Percentiles rank a stretch among this genome's conserved stretches.
Conservation (phyloP, 257 asterid genomes). For the Nicotiana tabacum region DNA sequence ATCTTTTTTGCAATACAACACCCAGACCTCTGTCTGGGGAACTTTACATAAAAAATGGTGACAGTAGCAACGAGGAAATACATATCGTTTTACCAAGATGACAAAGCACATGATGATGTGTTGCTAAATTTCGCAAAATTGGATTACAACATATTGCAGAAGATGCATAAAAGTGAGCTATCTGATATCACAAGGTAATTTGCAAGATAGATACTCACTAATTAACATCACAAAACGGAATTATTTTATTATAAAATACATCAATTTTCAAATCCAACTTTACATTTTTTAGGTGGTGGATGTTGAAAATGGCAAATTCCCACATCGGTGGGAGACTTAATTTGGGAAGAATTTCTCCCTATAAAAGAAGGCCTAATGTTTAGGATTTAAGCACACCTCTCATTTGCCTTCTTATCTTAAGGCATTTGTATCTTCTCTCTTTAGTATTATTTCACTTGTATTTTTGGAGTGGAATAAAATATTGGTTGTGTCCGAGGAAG, state of each 20-base stretch:
- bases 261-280: not conserved
- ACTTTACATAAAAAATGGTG: not conserved
- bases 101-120: not conserved
- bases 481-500: too few relatives aligned
- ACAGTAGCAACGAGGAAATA: conserved; percentile 19
- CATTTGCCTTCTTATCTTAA: too few relatives aligned
- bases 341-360: too few relatives aligned
- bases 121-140: conserved; percentile 23
- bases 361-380: too few relatives aligned
- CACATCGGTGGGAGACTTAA: too few relatives aligned
- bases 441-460: too few relatives aligned
- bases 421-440: too few relatives aligned
- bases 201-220: not conserved
- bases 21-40: not conserved
- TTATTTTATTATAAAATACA: not conserved
- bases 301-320: too few relatives aligned
- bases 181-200: conserved; percentile 4
- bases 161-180: conserved; percentile 21
- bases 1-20: conserved; percentile 14
- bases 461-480: too few relatives aligned
- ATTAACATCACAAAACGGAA: not conserved
- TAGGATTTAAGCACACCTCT: too few relatives aligned
- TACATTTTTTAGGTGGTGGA: conserved; percentile 28
- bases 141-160: conserved; percentile 29
- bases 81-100: not conserved